phyloP scores from a whole-genome alignment of 805 yeast genomes.

The Zygotorulaspora florentina region DNA sequence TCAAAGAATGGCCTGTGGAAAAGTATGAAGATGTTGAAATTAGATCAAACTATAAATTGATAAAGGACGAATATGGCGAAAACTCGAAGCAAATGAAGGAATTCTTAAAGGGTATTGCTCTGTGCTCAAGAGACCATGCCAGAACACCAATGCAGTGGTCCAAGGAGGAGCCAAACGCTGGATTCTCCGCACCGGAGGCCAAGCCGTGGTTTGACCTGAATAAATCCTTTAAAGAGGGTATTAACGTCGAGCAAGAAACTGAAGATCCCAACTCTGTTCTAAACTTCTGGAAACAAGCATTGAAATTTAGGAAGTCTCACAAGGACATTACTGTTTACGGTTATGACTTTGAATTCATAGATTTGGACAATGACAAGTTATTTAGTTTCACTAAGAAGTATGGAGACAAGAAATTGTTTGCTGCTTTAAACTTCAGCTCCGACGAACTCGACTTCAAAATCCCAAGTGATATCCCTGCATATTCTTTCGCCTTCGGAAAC shows the following conservation, averaged over 20 bases:
- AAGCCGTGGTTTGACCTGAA: conserved; percentile 53
- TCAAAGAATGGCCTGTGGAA: conserved; percentile 43
- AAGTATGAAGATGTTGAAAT: conserved; percentile 51
- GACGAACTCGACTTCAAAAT: conserved; percentile 33
- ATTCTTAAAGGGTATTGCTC: conserved; percentile 36
- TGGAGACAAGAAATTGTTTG: conserved; percentile 35
- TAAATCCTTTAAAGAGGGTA: conserved; percentile 43
- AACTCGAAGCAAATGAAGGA: conserved; percentile 28
- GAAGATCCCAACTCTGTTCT: conserved; percentile 45
- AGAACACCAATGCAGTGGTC: conserved; percentile 57
- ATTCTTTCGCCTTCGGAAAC: conserved; percentile 29
- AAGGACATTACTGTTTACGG: conserved; percentile 47
- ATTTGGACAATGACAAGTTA: conserved; percentile 39
- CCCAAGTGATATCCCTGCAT: conserved; percentile 24
- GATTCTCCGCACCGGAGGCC: conserved; percentile 40
- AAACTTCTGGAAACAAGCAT: conserved; percentile 43
- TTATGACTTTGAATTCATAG: conserved; percentile 39
- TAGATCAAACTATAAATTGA: conserved; percentile 40
- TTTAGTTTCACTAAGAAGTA: conserved; percentile 42
- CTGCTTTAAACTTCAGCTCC: conserved; percentile 43
- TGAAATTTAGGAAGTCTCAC: conserved; percentile 42
- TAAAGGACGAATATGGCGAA: conserved; percentile 25
- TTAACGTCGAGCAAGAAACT: conserved; percentile 46
- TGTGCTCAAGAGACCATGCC: conserved; percentile 49
- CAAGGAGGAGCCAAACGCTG: conserved; percentile 40